Conservation (phyloP, 768 basidiomycete genomes). For the Tylopilus sp. region DNA sequence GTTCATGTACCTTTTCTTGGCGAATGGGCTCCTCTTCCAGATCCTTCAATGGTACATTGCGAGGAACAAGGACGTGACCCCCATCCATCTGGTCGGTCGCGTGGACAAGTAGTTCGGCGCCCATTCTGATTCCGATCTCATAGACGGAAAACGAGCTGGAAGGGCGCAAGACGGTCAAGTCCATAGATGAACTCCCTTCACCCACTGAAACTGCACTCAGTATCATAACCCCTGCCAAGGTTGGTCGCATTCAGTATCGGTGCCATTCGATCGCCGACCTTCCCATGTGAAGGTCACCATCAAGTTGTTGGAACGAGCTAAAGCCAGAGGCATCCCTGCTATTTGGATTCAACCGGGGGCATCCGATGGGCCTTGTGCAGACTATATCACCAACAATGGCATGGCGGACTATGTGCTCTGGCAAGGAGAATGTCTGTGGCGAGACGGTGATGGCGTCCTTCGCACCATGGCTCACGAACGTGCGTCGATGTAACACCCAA, state of each 20-base stretch:
- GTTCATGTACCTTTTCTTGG: not conserved
- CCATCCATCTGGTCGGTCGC: slow-evolving; percentile 66
- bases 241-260: slow-evolving; percentile 17
- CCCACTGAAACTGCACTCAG: slow-evolving; percentile 72
- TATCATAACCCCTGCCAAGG: slow-evolving; percentile 76
- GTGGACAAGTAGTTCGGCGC: not conserved
- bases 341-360: slow-evolving; percentile 93
- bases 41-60: slow-evolving; percentile 75
- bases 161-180: slow-evolving; percentile 53
- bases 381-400: slow-evolving; percentile 63
- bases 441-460: slow-evolving; percentile 63
- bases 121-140: not conserved
- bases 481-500: slow-evolving; percentile 14
- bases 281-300: slow-evolving; percentile 60
- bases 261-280: not conserved
- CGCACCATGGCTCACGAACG: slow-evolving; percentile 20
- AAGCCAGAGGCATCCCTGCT: slow-evolving; percentile 64
- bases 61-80: slow-evolving; percentile 57
- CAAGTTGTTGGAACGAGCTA: slow-evolving; percentile 59
- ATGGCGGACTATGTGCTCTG: slow-evolving; percentile 68
- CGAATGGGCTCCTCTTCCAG: slow-evolving; percentile 33
- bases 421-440: slow-evolving; percentile 81
- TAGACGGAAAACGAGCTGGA: slow-evolving; percentile 73
- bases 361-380: slow-evolving; percentile 58
- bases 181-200: slow-evolving; percentile 52